These are phyloP conservation scores for Dactylellina haptotyla DNA, from an alignment of 2,329 filamentous ascomycete species.

Conservation along the genomic window DNA sequence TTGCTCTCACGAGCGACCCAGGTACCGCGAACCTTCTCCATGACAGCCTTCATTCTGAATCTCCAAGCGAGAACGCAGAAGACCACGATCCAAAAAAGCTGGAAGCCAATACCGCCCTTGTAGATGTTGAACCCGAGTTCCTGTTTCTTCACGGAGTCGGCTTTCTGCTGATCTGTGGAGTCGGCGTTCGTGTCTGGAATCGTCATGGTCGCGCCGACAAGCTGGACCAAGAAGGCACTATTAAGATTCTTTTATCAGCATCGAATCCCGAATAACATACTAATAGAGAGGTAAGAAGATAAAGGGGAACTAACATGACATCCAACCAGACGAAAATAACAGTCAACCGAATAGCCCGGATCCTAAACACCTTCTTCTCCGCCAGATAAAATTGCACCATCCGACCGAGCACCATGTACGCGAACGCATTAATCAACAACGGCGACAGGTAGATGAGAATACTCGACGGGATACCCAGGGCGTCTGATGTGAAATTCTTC, in stretches of 20 bases:
- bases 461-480: constrained; percentile 60
- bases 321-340: constrained; percentile 66
- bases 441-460: constrained; percentile 63
- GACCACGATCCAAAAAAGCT: constrained; percentile 66
- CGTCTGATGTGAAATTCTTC: constrained; percentile 61
- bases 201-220: constrained; percentile 61
- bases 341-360: constrained; percentile 62
- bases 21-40: constrained; percentile 6
- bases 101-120: constrained; percentile 68
- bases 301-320: constrained; percentile 59
- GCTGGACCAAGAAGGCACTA: constrained; percentile 64
- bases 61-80: constrained; percentile 63
- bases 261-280: no score
- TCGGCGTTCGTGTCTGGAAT: constrained; percentile 57
- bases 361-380: constrained; percentile 59
- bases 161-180: constrained; percentile 61
- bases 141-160: constrained; percentile 57
- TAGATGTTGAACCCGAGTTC: constrained; percentile 63
- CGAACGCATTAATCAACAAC: constrained; percentile 60
- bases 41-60: constrained; percentile 57
- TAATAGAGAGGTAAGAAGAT: background rate
- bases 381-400: constrained; percentile 61
- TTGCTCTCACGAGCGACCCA: constrained; percentile 33
- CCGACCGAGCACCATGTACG: constrained; percentile 60
- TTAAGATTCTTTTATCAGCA: constrained; percentile 7